Base-by-base conservation (phyloP, 495 filamentous ascomycete species). In the Trichoderma asperelloides region DNA sequence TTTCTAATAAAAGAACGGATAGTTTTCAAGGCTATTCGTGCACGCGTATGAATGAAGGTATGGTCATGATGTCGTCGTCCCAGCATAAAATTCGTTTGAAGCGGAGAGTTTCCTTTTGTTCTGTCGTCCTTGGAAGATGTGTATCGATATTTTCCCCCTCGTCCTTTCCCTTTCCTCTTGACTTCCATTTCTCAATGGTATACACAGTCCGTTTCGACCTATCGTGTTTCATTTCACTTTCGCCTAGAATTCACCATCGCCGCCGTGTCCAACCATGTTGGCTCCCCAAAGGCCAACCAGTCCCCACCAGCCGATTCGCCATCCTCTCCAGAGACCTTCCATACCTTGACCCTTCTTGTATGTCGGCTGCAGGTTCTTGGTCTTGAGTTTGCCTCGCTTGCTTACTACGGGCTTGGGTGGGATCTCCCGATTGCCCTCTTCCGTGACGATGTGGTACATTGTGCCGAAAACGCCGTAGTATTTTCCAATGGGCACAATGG, bases 231-330 rank as follows among this genome's bases (percentile, higher is more conserved):
- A 8, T 37, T 57, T 57, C 23, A 1, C 30, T 15, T 18, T 30
- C 55, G 64, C 21, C 71, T 68, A 83, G 60, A 83, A 83, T 68
- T 83, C 80, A 37, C 81, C 81, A 43, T 83, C 80, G 1, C 81
- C 80, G 16, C 80, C 78, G 47, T 75, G 77, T 0, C 78, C 79
- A 8, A 80, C 66, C 37, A 81, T 72, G 6, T 78, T 76, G 2
- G 78, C 78, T 2, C 77, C 76, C 92, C 93, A 94, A 27, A 96
- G 85, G 23, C 94, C 94, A 18, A 94, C 88, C 66, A 97, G 79
- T 0, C 93, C 94, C 95, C 95, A 98, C 85, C 96, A 91, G 12
- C 93, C 93, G 21, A 97, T 89, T 72, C 91, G 88, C 95, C 95
- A 98, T 16, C 95, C 95, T 62, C 95, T 84, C 83, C 91, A 96